phyloP scores from a whole-genome alignment of 1,284 basidiomycete species.

The Heterobasidion parviporum region DNA sequence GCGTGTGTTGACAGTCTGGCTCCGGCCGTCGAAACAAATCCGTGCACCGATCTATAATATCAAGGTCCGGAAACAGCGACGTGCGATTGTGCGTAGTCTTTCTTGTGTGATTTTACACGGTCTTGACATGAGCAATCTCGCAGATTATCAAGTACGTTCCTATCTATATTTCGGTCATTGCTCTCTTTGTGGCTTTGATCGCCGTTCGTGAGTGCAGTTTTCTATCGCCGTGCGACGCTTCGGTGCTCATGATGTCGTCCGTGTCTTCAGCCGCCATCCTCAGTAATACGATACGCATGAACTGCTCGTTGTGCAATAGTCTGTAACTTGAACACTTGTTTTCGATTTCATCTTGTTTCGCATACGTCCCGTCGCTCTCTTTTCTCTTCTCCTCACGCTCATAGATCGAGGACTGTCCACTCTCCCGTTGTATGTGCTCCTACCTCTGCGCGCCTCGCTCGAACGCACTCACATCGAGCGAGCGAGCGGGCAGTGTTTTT shows the following conservation, averaged over 20 bases:
- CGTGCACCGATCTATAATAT: constrained; percentile 89
- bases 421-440: not conserved
- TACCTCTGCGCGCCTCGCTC: not conserved
- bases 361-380: not conserved
- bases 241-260: not conserved
- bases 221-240: not conserved
- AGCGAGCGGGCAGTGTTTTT: too few species aligned
- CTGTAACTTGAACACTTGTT: constrained; percentile 9
- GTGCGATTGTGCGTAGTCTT: constrained; percentile 65
- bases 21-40: constrained; percentile 84
- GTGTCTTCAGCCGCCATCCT: constrained; percentile 7
- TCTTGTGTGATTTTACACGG: not conserved
- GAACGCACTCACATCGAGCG: too few species aligned
- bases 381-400: not conserved
- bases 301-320: constrained; percentile 3
- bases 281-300: constrained; percentile 4
- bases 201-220: constrained; percentile 56
- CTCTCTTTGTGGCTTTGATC: constrained; percentile 71
- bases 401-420: not conserved
- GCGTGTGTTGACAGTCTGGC: constrained; percentile 50
- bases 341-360: not conserved
- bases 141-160: constrained; percentile 73
- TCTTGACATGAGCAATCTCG: constrained; percentile 6
- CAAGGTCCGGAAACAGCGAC: constrained; percentile 80
- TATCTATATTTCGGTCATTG: constrained; percentile 68